Evolutionary conservation across 768 basidiomycete species (phyloP), one percentile per base, ranked within the genome.

Genomic region (Rickenella mellea): DNA sequence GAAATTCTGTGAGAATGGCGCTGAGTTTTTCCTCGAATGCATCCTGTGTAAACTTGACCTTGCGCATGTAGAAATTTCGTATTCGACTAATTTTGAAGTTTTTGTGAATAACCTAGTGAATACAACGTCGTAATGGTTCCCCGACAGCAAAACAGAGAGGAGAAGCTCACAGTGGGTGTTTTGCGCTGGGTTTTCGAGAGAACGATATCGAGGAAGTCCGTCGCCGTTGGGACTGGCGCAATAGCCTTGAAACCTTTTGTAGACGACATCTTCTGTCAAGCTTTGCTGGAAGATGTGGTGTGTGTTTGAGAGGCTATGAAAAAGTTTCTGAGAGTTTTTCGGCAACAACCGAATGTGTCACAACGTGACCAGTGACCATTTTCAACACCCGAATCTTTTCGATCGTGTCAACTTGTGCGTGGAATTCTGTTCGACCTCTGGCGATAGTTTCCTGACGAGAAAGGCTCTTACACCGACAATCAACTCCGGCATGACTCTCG

Each of bases 21-120:
- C 81, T 81, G 24, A 99, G 75, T 59, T 97, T 93, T 65, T 97
- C 93, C 46, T 96, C 92, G 51, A 98, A 97, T 12, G 86, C 73
- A 57, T 97, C 92, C 62, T 97, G 92, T 2, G 93, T 93, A 62
- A 96, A 98, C 64, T 94, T 98, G 66, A 99, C 94, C 64, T 99
- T 99, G 61, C 94, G 81, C 94, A 98, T 97, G 64, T 99, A 96
- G 58, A 91, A 91, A 55, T 91, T 90, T 48, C 94, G 79, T 66
- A 98, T 98, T 52, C 94, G 84, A 51, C 90, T 92, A 63, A 99
- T 99, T 71, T 99, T 97, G 73, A 96, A 97, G 71, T 97, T 97
- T 73, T 96, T 97, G 66, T 97, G 96, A 59, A 98, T 97, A 51
- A 93, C 91, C 88, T 90, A 49, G 28, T 11, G 6, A 15, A 21